phyloP scores from a whole-genome alignment of 306 rosid species.

The Prunus padus region DNA sequence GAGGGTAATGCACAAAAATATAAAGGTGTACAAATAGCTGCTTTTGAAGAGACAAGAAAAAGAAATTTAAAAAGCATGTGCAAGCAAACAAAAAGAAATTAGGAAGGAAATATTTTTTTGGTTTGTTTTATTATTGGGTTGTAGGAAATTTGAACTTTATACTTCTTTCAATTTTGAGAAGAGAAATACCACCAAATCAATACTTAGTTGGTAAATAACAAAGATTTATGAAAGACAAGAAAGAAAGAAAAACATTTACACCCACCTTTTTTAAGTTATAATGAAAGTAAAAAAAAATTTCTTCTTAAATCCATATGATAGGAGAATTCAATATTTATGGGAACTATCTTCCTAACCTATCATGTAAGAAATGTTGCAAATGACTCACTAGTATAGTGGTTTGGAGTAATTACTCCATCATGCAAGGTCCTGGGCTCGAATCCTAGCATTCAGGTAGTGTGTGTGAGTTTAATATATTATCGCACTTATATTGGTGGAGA shows the following conservation, averaged over 20 bases:
- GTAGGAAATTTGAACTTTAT: too few relatives aligned
- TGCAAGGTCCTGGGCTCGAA: too few relatives aligned
- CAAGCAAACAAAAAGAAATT: not conserved
- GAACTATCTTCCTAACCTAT: not conserved
- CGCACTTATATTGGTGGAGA: too few relatives aligned
- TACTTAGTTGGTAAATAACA: too few relatives aligned
- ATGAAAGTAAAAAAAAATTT: not conserved
- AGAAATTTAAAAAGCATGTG: conserved; percentile 1
- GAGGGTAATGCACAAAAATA: conserved; percentile 9
- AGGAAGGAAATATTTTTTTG: conserved; percentile 2
- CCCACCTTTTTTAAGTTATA: not conserved
- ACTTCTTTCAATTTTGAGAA: too few relatives aligned
- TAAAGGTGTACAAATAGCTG: conserved; percentile 12
- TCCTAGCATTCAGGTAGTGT: too few relatives aligned
- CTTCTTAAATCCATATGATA: too few relatives aligned
- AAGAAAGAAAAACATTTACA: not conserved
- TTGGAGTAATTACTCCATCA: too few relatives aligned
- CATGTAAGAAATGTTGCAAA: not conserved
- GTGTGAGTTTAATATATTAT: too few relatives aligned
- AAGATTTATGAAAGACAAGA: not conserved
- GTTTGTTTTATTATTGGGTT: too few relatives aligned
- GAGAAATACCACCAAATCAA: too few relatives aligned
- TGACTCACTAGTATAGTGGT: too few relatives aligned
- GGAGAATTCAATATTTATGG: not conserved
- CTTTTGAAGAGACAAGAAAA: conserved; percentile 30